A percentile compares a stretch with the other conserved stretches of the same genome.
phyloP scores from a whole-genome alignment of 2,329 filamentous ascomycete genomes.

The Calonectria multiphialidica region DNA sequence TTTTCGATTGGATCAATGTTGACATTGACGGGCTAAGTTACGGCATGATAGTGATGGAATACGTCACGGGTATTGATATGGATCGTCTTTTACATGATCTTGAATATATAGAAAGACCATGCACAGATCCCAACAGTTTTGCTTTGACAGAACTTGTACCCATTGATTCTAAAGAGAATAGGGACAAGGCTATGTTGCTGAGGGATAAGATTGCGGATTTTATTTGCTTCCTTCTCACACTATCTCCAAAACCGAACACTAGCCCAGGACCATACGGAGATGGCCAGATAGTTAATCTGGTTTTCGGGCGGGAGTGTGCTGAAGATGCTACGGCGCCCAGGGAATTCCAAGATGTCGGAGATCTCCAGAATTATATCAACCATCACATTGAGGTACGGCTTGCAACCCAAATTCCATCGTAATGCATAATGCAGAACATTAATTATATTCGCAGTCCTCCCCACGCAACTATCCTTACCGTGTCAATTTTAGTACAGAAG shows the following conservation, averaged over 20 bases:
- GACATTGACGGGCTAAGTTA: background rate
- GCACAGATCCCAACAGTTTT: background rate
- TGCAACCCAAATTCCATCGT: rapidly evolving
- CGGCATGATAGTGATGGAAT: background rate
- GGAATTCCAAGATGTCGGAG: background rate
- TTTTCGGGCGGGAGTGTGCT: background rate
- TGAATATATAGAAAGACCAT: background rate
- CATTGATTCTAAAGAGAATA: background rate
- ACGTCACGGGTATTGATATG: background rate
- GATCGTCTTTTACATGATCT: background rate
- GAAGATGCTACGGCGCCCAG: too few species aligned
- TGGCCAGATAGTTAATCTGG: background rate
- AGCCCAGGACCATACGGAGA: background rate
- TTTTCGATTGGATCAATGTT: background rate
- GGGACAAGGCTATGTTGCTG: background rate
- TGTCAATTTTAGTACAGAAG: background rate
- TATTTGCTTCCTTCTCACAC: background rate
- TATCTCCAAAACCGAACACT: background rate
- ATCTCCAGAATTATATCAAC: background rate
- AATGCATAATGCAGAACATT: background rate
- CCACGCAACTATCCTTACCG: background rate
- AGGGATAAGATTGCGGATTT: background rate
- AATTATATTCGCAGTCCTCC: background rate
- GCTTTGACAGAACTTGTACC: background rate
- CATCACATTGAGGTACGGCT: background rate